Evolutionary conservation across 2,329 filamentous ascomycete genomes (phyloP).

Genomic region (Trichocomaceae sp.): DNA sequence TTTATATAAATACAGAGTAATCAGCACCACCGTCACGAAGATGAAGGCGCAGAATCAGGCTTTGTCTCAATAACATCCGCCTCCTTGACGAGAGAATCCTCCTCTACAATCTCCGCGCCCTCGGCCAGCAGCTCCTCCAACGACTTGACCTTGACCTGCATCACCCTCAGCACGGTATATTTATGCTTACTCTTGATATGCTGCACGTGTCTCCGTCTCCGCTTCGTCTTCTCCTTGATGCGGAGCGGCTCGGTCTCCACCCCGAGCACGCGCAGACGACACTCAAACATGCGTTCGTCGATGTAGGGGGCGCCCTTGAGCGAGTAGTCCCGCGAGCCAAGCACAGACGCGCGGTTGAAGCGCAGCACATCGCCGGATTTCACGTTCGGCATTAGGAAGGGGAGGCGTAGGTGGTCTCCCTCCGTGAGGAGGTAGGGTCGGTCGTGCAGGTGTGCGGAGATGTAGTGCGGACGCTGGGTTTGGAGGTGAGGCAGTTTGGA

Average conservation of each 20-base stretch:
- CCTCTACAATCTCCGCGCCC: slow-evolving; percentile 33
- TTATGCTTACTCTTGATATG: slow-evolving; percentile 82
- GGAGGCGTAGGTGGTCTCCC: slow-evolving; percentile 69
- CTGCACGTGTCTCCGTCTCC: slow-evolving; percentile 61
- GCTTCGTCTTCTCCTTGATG: slow-evolving; percentile 73
- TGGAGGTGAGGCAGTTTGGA: slow-evolving; percentile 39
- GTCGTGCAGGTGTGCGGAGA: slow-evolving; percentile 43
- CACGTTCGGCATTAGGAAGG: slow-evolving; percentile 71
- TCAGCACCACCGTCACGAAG: neutral
- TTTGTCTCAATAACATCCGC: slow-evolving; percentile 12
- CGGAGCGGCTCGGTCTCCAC: slow-evolving; percentile 74
- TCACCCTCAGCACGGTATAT: slow-evolving; percentile 79
- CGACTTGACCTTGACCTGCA: slow-evolving; percentile 65
- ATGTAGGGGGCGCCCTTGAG: slow-evolving; percentile 75
- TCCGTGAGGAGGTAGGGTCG: slow-evolving; percentile 47
- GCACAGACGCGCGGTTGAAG: slow-evolving; percentile 71
- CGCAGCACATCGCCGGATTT: slow-evolving; percentile 77
- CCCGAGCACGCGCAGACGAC: slow-evolving; percentile 76
- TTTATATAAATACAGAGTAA: neutral
- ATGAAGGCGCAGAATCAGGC: neutral
- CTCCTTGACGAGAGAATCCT: slow-evolving; percentile 8
- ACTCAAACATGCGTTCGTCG: slow-evolving; percentile 77
- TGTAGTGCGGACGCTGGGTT: slow-evolving; percentile 42
- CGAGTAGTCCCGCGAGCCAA: slow-evolving; percentile 87
- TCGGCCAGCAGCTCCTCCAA: slow-evolving; percentile 48